Evolutionary conservation across 2,329 filamentous ascomycete species (phyloP).

Genomic region (Beauveria scarabaeidicola): DNA sequence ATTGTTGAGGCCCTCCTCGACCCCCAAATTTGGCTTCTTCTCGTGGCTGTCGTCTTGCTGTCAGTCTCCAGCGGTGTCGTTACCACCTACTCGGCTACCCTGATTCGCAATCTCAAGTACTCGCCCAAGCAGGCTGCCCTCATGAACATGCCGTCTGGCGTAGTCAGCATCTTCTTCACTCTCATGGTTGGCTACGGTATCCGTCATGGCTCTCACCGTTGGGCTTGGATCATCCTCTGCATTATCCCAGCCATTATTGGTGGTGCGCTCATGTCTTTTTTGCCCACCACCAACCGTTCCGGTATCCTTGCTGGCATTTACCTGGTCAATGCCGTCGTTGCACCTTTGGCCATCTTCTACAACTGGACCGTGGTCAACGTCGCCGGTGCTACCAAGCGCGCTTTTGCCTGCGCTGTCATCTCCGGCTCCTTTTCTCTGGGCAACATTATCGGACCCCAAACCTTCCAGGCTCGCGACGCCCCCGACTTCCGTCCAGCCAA

Average conservation of each 20-base stretch:
- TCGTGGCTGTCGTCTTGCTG: constrained; percentile 39
- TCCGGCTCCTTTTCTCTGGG: constrained; percentile 43
- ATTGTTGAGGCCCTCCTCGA: constrained; percentile 43
- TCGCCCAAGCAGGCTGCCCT: constrained; percentile 36
- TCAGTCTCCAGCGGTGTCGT: constrained; percentile 46
- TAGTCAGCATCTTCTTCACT: constrained; percentile 43
- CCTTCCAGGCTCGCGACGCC: constrained; percentile 43
- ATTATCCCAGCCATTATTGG: constrained; percentile 42
- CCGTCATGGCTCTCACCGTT: constrained; percentile 37
- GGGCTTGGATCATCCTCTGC: constrained; percentile 40
- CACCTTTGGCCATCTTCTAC: constrained; percentile 37
- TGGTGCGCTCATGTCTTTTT: constrained; percentile 45
- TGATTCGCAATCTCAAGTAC: constrained; percentile 41
- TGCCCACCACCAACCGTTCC: constrained; percentile 34
- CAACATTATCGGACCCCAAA: constrained; percentile 50
- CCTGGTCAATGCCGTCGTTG: constrained; percentile 41
- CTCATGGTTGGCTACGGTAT: constrained; percentile 40
- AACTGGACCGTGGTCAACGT: constrained; percentile 43
- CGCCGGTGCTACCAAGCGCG: constrained; percentile 43
- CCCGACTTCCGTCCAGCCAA: constrained; percentile 46
- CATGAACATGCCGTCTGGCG: constrained; percentile 47
- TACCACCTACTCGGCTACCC: constrained; percentile 45
- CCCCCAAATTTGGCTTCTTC: constrained; percentile 42
- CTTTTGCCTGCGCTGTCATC: constrained; percentile 40
- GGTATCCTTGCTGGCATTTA: constrained; percentile 42